Evolutionary conservation across 768 basidiomycete genomes (phyloP), one percentile per base, ranked within the genome.

Genomic region (Pleurotus tuoliensis): DNA sequence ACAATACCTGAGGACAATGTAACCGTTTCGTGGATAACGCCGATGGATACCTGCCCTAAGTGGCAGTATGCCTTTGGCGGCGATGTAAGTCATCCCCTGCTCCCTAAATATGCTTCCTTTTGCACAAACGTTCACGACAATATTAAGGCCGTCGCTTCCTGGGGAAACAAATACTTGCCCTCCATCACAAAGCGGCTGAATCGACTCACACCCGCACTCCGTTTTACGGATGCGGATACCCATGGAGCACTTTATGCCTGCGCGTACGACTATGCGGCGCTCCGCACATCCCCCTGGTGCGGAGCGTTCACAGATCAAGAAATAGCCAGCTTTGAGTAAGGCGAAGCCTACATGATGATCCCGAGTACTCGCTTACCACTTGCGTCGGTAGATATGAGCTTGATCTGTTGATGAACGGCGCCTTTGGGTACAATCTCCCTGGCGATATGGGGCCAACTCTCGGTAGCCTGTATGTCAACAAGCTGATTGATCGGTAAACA

Each of bases 201-300:
- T 51, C 62, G 61, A 34, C 60, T 71, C 39, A 55, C 77, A 20
- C 71, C 71, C 3, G 69, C 64, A 5, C 59, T 75, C 11, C 60
- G 67, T 50, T 56, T 77, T 15, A 68, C 69, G 20, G 58, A 65
- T n/a, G 59, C 67, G 50, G 66, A 76, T 58, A 64, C 68, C 12
- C 69, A 73, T 52, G 76, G 75, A 25, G 74, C 74, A 45, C 62
- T 78, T 18, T 77, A 73, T 59, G 74, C 72, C 13, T 74, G 73
- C 47, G 73, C 75, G 39, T 77, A 72, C 52, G 74, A 76, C 60
- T 64, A 73, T 39, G 76, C 74, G 5, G 67, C 70, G 16, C 63
- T 62, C 47, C 66, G 66, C 25, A 59, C 55, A 34, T 75, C 77
- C 34, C 73, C 76, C 5, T 76, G 74, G 77, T 78, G 73, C 57